A percentile compares a stretch with the other conserved stretches of the same genome.
Evolutionary conservation across 441 rosid genomes (phyloP).

Genomic region (Geranium incanum): DNA sequence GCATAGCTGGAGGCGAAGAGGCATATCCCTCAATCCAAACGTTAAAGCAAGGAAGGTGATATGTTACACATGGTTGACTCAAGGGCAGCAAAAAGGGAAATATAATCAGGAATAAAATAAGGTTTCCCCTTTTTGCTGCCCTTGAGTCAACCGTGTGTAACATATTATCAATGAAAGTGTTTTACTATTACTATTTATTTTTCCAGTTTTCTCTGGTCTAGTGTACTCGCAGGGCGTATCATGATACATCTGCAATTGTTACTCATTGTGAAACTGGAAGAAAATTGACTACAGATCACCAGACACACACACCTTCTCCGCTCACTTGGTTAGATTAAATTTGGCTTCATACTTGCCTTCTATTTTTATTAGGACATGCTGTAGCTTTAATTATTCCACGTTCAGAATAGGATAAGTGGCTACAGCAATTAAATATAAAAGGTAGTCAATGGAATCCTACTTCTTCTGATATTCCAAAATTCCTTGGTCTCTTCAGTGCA

Average conservation of each 20-base stretch:
- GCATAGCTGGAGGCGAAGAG: not conserved
- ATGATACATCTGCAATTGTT: not conserved
- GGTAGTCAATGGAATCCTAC: conserved; percentile 23
- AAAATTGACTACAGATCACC: not conserved
- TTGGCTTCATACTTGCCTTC: not conserved
- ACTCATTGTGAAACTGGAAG: not conserved
- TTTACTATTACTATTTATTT: no score
- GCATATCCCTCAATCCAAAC: not conserved
- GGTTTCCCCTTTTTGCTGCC: no score
- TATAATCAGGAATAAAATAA: no score
- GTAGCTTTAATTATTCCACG: not conserved
- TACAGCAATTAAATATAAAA: not conserved
- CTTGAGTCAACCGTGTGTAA: no score
- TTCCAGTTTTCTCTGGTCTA: no score
- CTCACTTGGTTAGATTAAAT: not conserved
- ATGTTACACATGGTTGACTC: no score
- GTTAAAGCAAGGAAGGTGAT: no score
- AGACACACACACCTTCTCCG: not conserved
- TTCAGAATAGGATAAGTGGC: not conserved
- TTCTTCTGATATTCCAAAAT: conserved; percentile 61
- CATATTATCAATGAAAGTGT: no score
- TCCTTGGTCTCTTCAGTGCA: conserved; percentile 57
- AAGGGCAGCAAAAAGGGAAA: no score
- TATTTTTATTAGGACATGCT: not conserved
- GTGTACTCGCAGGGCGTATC: no score